Evolutionary conservation across 2,329 filamentous ascomycete species (phyloP), one percentile per base, ranked within the genome.

Genomic region (Monosporascus sp.): DNA sequence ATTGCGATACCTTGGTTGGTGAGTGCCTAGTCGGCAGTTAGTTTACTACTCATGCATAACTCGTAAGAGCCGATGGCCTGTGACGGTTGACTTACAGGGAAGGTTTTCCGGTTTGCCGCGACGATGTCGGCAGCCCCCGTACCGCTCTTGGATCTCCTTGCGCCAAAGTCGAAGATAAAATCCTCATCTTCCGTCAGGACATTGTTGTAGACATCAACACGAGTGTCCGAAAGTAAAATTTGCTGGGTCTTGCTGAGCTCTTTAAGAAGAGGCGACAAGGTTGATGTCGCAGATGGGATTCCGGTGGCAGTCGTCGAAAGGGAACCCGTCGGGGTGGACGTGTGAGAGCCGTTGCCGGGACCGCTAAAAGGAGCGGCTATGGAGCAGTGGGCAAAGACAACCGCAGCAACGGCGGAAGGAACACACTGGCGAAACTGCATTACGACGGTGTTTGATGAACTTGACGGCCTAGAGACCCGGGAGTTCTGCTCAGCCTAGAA

Each of bases 61-160:
- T 24, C 17, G 37, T 3, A 4, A 39, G 22, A 14, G 18, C 11
- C 22, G 8, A 43, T 14, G 8, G 17, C 20, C 8, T 11, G 38
- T 39, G 38, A 17, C 1, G 5, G 7, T 8, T 14, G 5, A 24
- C 39, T 43, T 43, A 43, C 39, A 18, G 81, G 80, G 67, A 83
- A 83, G 37, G 74, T 77, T 67, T 78, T 77, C 62, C 79, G 74
- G 69, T 82, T 80, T 45, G 80, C 78, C 20, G 74, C 70, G 38
- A 79, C 67, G 55, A 81, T 70, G 60, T 77, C 71, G 41, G 78
- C 77, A 65, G 54, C 74, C 72, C 15, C 70, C 61, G 53, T 65
- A 64, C 31, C 49, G 48, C 41, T 64, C 65, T 15, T 61, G 62
- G 51, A 60, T 59, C 45, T 38, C 27, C 41, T 39, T 9, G 53